These are phyloP conservation scores for Colletotrichum aenigma DNA, from an alignment of 2,329 filamentous ascomycete species.

Conservation along the genomic window DNA sequence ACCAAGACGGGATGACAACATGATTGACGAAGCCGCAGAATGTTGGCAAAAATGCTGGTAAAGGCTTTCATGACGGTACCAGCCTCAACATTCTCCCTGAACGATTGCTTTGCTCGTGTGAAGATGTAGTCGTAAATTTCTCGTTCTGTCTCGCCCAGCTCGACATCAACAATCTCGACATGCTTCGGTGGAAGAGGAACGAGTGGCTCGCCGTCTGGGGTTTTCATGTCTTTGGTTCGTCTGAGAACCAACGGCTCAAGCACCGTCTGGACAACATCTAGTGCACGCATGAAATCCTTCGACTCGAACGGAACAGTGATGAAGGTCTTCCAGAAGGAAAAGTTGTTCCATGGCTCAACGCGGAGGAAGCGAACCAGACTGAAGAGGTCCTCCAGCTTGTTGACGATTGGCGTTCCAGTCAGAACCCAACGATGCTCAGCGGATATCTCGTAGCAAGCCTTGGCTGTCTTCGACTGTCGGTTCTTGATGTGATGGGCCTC, in stretches of 20 bases:
- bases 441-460: conserved; percentile 89
- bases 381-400: conserved; percentile 92
- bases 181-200: conserved; percentile 83
- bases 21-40: conserved; percentile 87
- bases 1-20: conserved; percentile 94
- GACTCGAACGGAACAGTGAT: conserved; percentile 98
- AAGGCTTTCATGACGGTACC: conserved; percentile 95
- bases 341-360: conserved; percentile 98
- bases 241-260: conserved; percentile 94
- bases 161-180: conserved; percentile 85
- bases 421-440: conserved; percentile 90
- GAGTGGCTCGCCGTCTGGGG: conserved; percentile 75
- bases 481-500: conserved; percentile 95
- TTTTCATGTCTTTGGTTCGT: conserved; percentile 98
- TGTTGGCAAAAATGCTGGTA: conserved; percentile 96
- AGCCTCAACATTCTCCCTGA: conserved; percentile 85
- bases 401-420: conserved; percentile 96
- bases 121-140: conserved; percentile 95
- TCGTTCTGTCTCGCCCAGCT: conserved; percentile 82
- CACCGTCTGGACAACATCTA: conserved; percentile 97
- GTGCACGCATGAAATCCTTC: conserved; percentile 88
- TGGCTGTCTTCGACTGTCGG: conserved; percentile 88
- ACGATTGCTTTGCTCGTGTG: conserved; percentile 79
- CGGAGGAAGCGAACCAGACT: conserved; percentile 90
- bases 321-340: conserved; percentile 99